Conservation (phyloP, 2,329 filamentous ascomycete genomes). For the Coccinonectria pachysandricola region DNA sequence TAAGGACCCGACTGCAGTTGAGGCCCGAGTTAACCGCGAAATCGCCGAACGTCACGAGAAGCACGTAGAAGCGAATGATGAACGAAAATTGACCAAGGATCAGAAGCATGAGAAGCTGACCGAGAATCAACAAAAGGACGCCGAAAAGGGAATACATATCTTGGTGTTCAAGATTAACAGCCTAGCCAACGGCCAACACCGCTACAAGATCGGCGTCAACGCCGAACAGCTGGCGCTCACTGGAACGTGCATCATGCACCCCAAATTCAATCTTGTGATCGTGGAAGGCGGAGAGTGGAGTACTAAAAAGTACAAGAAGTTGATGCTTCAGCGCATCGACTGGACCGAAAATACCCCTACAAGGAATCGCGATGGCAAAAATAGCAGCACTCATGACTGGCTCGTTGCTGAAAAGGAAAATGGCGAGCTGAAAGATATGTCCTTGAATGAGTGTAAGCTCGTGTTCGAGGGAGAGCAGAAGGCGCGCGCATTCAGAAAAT, state of each 20-base stretch:
- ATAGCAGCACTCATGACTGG: constrained; percentile 60
- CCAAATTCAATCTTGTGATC: constrained; percentile 77
- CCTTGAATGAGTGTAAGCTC: constrained; percentile 68
- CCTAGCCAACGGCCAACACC: constrained; percentile 84
- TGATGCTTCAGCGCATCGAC: constrained; percentile 88
- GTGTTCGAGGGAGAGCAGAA: constrained; percentile 90
- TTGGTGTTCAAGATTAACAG: constrained; percentile 83
- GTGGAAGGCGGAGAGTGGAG: constrained; percentile 84
- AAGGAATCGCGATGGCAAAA: constrained; percentile 48
- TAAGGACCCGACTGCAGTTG: constrained; percentile 93
- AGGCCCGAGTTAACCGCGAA: constrained; percentile 85
- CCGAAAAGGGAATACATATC: constrained; percentile 73
- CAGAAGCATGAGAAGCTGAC: constrained; percentile 75
- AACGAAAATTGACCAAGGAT: constrained; percentile 81
- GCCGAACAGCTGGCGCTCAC: constrained; percentile 82
- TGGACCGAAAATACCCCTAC: constrained; percentile 85
- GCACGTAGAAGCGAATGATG: constrained; percentile 71
- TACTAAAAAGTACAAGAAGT: constrained; percentile 76
- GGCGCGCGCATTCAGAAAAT: constrained; percentile 70
- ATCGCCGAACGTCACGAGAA: constrained; percentile 76
- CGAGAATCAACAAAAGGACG: constrained; percentile 76
- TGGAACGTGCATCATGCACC: constrained; percentile 85
- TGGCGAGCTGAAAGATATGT: constrained; percentile 71
- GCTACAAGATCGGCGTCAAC: constrained; percentile 87
- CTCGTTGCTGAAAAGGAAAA: constrained; percentile 68